Evolutionary conservation across 2,329 filamentous ascomycete species (phyloP).

Genomic region (Paradendryphiella salina): DNA sequence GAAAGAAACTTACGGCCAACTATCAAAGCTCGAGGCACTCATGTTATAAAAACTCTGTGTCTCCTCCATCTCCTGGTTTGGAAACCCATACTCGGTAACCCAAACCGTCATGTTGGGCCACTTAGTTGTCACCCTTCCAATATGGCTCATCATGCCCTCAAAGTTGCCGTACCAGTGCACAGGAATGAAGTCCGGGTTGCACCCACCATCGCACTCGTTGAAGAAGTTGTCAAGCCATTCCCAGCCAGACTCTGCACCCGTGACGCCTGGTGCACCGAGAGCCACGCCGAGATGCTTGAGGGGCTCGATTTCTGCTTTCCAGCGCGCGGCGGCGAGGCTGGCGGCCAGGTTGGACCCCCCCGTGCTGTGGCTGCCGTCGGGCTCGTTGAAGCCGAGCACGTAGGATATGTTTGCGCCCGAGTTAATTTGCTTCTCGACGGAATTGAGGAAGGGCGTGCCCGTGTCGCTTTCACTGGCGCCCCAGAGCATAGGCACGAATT

Average conservation of each 20-base stretch:
- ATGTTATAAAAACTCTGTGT: constrained; percentile 71
- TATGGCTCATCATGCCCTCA: constrained; percentile 66
- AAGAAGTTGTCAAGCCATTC: constrained; percentile 71
- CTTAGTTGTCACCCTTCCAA: constrained; percentile 61
- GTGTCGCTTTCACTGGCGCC: constrained; percentile 54
- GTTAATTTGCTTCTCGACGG: constrained; percentile 60
- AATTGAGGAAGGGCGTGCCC: constrained; percentile 62
- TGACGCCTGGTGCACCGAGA: constrained; percentile 71
- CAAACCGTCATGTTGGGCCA: constrained; percentile 64
- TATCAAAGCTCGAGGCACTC: constrained; percentile 68
- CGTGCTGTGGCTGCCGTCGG: constrained; percentile 60
- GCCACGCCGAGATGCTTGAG: constrained; percentile 65
- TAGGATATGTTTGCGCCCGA: constrained; percentile 63
- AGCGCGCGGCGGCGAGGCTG: constrained; percentile 64
- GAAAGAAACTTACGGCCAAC: constrained; percentile 51
- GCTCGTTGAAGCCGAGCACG: constrained; percentile 79
- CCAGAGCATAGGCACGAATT: constrained; percentile 84
- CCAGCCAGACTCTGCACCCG: constrained; percentile 62
- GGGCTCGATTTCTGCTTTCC: constrained; percentile 73
- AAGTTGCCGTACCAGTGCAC: constrained; percentile 66
- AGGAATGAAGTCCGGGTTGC: constrained; percentile 55
- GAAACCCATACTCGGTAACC: constrained; percentile 76
- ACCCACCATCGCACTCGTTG: constrained; percentile 56
- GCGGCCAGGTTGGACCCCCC: constrained; percentile 68
- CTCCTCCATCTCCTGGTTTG: constrained; percentile 57